phyloP scores from a whole-genome alignment of 148 eudicot species.

The Cornus florida region DNA sequence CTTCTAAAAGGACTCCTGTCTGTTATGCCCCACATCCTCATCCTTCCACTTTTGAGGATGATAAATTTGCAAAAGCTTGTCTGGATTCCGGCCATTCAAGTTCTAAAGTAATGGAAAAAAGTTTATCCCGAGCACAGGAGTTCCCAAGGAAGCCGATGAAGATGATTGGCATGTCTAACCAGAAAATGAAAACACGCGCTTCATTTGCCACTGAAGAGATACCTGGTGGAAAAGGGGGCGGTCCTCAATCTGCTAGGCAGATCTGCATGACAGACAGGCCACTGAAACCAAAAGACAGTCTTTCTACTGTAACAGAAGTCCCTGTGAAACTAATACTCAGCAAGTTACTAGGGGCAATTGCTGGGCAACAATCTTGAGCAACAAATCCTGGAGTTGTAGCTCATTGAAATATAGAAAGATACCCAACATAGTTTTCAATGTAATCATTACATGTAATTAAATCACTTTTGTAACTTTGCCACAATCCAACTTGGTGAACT shows the following conservation, averaged over 20 bases:
- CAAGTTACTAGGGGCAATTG: slow-evolving; percentile 21
- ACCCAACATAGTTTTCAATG: neutral
- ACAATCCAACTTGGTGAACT: neutral
- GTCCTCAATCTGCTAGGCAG: neutral
- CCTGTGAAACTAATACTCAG: slow-evolving; percentile 30
- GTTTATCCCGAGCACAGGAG: neutral
- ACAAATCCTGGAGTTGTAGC: neutral
- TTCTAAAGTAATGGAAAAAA: neutral
- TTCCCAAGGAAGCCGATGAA: neutral
- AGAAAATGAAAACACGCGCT: slow-evolving; percentile 3
- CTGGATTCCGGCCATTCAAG: slow-evolving; percentile 1
- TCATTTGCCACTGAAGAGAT: neutral
- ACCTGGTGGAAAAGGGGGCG: neutral
- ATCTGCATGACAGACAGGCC: neutral
- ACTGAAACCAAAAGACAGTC: neutral
- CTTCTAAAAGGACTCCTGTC: slow-evolving; percentile 35
- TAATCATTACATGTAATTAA: neutral
- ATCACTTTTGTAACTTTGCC: neutral
- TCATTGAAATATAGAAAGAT: neutral
- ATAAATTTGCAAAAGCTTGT: neutral
- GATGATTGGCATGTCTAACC: slow-evolving; percentile 2
- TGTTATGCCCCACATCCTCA: slow-evolving; percentile 4
- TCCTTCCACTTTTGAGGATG: slow-evolving; percentile 7
- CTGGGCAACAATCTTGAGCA: slow-evolving; percentile 10
- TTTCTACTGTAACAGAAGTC: slow-evolving; percentile 18